Percentiles rank a stretch among this genome's conserved stretches.
Evolutionary conservation across 176 grass and related monocot species (phyloP).

Genomic region (Juncus inflexus): DNA sequence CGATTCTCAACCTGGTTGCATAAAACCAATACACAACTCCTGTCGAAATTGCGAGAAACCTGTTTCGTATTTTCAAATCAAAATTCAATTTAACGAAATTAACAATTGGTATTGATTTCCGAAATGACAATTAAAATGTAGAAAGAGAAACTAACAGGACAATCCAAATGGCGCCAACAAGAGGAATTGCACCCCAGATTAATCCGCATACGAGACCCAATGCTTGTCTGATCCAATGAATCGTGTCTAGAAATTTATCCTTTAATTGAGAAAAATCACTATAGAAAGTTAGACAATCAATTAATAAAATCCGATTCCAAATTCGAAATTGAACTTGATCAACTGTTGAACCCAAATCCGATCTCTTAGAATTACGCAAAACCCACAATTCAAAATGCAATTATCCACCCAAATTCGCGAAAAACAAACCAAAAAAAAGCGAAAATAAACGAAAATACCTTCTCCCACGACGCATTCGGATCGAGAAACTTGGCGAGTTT

Average conservation of each 20-base stretch:
- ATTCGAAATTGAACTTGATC: neutral
- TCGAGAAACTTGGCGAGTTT: slow-evolving; percentile 81
- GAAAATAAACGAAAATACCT: slow-evolving; percentile 31
- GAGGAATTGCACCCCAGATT: slow-evolving; percentile 77
- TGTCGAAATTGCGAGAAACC: slow-evolving; percentile 74
- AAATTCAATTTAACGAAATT: neutral
- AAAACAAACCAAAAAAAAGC: neutral
- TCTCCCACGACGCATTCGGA: slow-evolving; percentile 77
- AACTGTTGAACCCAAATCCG: neutral
- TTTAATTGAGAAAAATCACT: slow-evolving; percentile 11
- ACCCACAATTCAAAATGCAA: neutral
- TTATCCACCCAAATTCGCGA: neutral
- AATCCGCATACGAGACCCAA: slow-evolving; percentile 69
- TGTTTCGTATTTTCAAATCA: slow-evolving; percentile 16
- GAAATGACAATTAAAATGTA: neutral
- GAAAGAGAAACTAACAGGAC: slow-evolving; percentile 39
- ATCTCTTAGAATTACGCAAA: neutral
- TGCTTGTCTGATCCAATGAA: slow-evolving; percentile 96
- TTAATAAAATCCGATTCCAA: neutral
- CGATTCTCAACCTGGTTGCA: slow-evolving; percentile 64
- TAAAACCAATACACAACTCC: slow-evolving; percentile 86
- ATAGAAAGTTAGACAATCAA: neutral
- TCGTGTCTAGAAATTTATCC: slow-evolving; percentile 78
- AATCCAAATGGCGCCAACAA: slow-evolving; percentile 91
- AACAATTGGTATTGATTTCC: neutral